Conservation (phyloP, 768 basidiomycete species). For the Psilocybe cyanescens region DNA sequence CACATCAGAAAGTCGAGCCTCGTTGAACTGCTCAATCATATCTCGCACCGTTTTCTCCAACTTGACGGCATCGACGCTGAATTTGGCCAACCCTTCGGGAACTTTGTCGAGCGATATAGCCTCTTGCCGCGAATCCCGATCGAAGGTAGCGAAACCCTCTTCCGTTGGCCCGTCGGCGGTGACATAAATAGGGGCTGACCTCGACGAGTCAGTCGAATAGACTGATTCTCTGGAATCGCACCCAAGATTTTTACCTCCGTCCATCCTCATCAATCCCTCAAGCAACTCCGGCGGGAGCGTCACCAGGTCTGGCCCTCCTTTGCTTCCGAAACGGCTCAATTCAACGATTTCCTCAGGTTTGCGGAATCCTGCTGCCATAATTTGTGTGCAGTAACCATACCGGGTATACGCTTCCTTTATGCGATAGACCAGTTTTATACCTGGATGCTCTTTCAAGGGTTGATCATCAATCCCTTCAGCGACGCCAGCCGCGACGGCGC, state of each 20-base stretch:
- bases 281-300: constrained; percentile 38
- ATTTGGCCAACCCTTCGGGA: constrained; percentile 38
- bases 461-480: constrained; percentile 16
- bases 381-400: constrained; percentile 28
- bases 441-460: constrained; percentile 32
- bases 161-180: constrained; percentile 8
- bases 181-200: constrained; percentile 16
- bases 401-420: constrained; percentile 30
- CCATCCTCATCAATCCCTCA: constrained; percentile 24
- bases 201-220: background rate
- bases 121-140: constrained; percentile 26
- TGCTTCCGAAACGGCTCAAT: constrained; percentile 27
- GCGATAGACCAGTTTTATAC: constrained; percentile 31
- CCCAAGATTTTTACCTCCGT: constrained; percentile 9
- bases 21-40: background rate
- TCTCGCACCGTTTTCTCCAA: constrained; percentile 25
- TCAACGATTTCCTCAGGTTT: constrained; percentile 36
- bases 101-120: constrained; percentile 36
- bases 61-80: constrained; percentile 33
- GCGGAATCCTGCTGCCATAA: constrained; percentile 41
- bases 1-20: background rate
- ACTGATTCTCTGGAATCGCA: background rate
- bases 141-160: constrained; percentile 23
- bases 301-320: constrained; percentile 34
- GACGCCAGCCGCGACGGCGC: constrained; percentile 9